Evolutionary conservation across 768 basidiomycete species (phyloP), one percentile per base, ranked within the genome.

Genomic region (Mrakia gelida): DNA sequence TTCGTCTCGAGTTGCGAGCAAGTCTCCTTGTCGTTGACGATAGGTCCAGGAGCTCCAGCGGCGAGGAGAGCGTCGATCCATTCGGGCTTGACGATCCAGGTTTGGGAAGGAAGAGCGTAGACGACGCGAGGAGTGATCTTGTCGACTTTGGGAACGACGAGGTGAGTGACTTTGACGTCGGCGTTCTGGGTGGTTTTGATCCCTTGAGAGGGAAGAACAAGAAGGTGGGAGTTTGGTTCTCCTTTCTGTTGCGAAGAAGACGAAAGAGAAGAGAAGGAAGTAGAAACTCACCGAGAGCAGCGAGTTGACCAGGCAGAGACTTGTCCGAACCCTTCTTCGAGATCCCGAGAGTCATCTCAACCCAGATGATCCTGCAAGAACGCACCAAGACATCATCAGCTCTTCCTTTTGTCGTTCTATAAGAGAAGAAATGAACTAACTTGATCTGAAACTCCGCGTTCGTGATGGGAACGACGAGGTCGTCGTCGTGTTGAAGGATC

Each of bases 41-140:
- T 38, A 1, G 38, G 38, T 41, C 34, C 18, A 23, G 65, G 65
- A 8, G 32, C 38, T n/a, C 34, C 34, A 18, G 32, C 34, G 6
- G 23, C 67, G 3, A 70, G 34, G 26, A 70, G 18, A 16, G 67
- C 67, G 7, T 43, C 13, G 38, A 70, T 41, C 67, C 67, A 70
- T 41, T 38, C 41, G 23, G 38, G 67, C 26, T 41, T 70, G 67
- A 70, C 67, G 67, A 70, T 43, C 67, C 67, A 70, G 34, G 67
- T 70, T 38, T 70, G 67, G 38, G 34, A 26, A 5, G 67, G 38
- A 11, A 34, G 41, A 23, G 41, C 67, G 67, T 26, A 26, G 67
- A 70, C 38, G 67, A 70, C n/a, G 67, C 34, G 67, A n/a, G 67
- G 23, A 1, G 34, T 34, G 34, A 70, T 26, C 67, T 70, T 70